Evolutionary conservation across 768 basidiomycete genomes (phyloP).

Genomic region (Suillus variegatus): DNA sequence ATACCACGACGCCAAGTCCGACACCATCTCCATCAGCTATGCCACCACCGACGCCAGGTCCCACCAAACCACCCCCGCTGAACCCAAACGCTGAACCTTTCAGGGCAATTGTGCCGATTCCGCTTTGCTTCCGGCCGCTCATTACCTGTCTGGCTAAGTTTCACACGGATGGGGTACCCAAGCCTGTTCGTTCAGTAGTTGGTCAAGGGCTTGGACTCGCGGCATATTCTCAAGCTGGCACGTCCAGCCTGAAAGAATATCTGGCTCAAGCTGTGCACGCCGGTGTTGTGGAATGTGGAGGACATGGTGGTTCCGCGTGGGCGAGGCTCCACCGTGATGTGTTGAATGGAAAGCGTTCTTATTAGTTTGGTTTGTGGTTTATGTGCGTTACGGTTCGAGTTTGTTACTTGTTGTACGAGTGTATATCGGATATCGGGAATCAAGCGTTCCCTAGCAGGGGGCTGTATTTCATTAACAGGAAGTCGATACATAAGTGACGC

Average conservation of each 20-base stretch:
- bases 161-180: conserved; percentile 32
- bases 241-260: conserved; percentile 44
- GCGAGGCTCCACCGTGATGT: not conserved
- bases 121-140: conserved; percentile 28
- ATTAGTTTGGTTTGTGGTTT: not conserved
- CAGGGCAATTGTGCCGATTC: not conserved
- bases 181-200: conserved; percentile 40
- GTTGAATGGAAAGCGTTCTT: not conserved
- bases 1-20: not conserved
- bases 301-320: conserved; percentile 36
- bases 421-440: conserved; percentile 17
- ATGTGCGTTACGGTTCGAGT: not conserved
- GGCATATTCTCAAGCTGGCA: conserved; percentile 42
- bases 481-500: conserved; percentile 38
- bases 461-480: conserved; percentile 24
- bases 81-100: not conserved
- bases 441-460: conserved; percentile 18
- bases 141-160: conserved; percentile 34
- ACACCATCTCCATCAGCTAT: not conserved
- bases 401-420: not conserved
- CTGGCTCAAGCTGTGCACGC: conserved; percentile 36
- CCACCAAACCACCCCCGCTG: no score
- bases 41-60: no score
- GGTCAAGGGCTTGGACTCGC: conserved; percentile 32
- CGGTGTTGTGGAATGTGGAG: conserved; percentile 44